Conservation (phyloP, 2,329 filamentous ascomycete genomes). For the Ceratocystiopsis brevicomis region DNA sequence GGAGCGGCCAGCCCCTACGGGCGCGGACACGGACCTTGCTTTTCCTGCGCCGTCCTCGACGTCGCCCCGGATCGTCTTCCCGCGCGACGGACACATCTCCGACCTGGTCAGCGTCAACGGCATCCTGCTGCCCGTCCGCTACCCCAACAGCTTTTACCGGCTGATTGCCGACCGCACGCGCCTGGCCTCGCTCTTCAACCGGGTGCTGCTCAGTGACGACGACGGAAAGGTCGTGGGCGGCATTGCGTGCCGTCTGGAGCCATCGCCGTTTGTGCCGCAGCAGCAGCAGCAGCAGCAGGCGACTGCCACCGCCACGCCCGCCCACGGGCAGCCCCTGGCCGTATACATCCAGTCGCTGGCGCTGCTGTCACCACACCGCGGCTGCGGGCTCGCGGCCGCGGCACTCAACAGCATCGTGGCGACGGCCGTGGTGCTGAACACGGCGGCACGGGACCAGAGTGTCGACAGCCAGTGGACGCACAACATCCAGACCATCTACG, state of each 20-base stretch:
- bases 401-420: constrained; percentile 34
- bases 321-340: constrained; percentile 20
- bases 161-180: constrained; percentile 29
- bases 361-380: constrained; percentile 43
- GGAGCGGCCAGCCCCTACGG: not conserved
- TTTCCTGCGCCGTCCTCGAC: constrained; percentile 4
- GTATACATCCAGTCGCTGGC: constrained; percentile 48
- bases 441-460: constrained; percentile 1
- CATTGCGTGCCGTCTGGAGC: constrained; percentile 42
- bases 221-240: constrained; percentile 33
- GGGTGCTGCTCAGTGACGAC: constrained; percentile 30
- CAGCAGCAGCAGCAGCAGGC: not conserved
- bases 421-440: constrained; percentile 18
- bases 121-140: constrained; percentile 43
- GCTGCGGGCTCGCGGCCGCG: constrained; percentile 37
- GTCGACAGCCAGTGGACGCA: not conserved
- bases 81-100: constrained; percentile 29
- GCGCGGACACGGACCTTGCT: constrained; percentile 1
- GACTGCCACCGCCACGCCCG: not conserved
- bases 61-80: constrained; percentile 8
- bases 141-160: constrained; percentile 45
- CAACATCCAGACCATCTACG: constrained; percentile 28
- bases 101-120: constrained; percentile 45
- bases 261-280: constrained; percentile 6
- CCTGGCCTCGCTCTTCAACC: constrained; percentile 33